A percentile compares a stretch with the other conserved stretches of the same genome.
Evolutionary conservation across 352 stramenopile genomes (phyloP).

Genomic region (Phytophthora macrochlamydospora): DNA sequence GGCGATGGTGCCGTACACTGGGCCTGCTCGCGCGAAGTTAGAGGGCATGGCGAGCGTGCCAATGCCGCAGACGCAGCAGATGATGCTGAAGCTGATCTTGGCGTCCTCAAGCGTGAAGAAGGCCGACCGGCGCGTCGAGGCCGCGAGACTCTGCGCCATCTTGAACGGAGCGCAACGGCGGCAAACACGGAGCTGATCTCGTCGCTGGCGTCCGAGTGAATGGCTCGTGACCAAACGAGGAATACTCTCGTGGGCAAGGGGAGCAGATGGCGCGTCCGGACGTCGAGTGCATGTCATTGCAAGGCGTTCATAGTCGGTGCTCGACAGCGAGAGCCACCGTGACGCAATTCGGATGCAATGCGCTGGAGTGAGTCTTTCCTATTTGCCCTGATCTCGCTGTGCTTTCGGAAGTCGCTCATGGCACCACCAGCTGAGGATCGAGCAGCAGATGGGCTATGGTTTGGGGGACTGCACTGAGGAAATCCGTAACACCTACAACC

Average conservation of each 20-base stretch:
- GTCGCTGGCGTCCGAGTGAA: conserved; percentile 8
- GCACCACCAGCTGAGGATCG: conserved; percentile 16
- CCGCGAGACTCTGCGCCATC: conserved; percentile 9
- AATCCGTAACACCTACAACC: no score
- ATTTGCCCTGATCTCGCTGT: not conserved
- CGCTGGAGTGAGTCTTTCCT: no score
- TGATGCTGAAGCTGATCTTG: conserved; percentile 61
- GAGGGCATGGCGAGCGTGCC: conserved; percentile 63
- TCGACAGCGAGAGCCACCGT: not conserved
- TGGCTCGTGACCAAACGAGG: conserved; percentile 19
- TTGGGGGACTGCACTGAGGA: not conserved
- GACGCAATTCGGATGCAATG: not conserved
- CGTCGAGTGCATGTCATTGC: conserved; percentile 8
- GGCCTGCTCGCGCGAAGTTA: conserved; percentile 58
- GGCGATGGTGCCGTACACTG: conserved; percentile 39
- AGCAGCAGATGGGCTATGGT: conserved; percentile 17
- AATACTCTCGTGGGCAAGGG: conserved; percentile 34
- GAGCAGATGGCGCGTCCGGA: conserved; percentile 19
- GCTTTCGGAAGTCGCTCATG: conserved; percentile 21
- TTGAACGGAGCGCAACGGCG: conserved; percentile 9
- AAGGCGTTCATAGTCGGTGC: not conserved
- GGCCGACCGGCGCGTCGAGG: conserved; percentile 11
- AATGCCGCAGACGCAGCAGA: conserved; percentile 65
- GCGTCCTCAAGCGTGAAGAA: conserved; percentile 59
- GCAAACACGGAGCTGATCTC: conserved; percentile 5